Evolutionary conservation across 116 monocot species (phyloP).

Genomic region (Trichopus zeylanicus): DNA sequence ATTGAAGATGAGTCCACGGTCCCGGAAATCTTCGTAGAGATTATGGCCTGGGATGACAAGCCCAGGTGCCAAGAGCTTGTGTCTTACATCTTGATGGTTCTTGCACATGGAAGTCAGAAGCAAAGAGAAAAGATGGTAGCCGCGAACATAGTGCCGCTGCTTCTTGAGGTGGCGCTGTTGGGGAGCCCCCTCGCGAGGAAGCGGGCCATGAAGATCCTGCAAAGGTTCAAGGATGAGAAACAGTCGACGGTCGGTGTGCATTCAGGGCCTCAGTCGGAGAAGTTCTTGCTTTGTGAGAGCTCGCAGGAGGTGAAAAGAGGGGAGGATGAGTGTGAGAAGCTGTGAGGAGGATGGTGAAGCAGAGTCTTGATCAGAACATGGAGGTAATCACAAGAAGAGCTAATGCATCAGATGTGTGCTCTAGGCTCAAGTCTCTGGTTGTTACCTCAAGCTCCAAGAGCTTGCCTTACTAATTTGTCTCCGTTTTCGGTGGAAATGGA

Average conservation of each 20-base stretch:
- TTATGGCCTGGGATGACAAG: constrained; percentile 35
- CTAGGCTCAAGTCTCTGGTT: constrained; percentile 15
- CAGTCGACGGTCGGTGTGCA: constrained; percentile 11
- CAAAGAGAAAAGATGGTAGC: constrained; percentile 34
- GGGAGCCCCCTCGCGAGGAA: constrained; percentile 38
- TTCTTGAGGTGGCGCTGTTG: constrained; percentile 56
- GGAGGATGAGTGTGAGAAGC: constrained; percentile 15
- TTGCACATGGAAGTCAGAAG: constrained; percentile 26
- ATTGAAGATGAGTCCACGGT: constrained; percentile 31
- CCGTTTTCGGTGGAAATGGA: neutral
- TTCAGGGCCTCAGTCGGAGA: constrained; percentile 32
- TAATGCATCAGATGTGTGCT: constrained; percentile 10
- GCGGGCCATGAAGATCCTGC: constrained; percentile 49
- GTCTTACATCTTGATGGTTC: constrained; percentile 38
- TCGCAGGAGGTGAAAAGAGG: neutral
- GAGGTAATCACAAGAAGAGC: constrained; percentile 40
- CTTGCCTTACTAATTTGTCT: constrained; percentile 35
- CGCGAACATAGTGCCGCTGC: constrained; percentile 32
- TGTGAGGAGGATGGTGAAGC: constrained; percentile 46
- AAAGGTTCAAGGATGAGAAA: constrained; percentile 49
- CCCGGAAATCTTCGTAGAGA: constrained; percentile 28
- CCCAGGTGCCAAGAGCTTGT: constrained; percentile 50
- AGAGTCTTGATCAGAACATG: constrained; percentile 70
- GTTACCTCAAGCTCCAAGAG: constrained; percentile 45
- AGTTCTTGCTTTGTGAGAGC: neutral